These are phyloP conservation scores for Boletus vinaceobasis DNA, from an alignment of 768 basidiomycete species.

Conservation along the genomic window DNA sequence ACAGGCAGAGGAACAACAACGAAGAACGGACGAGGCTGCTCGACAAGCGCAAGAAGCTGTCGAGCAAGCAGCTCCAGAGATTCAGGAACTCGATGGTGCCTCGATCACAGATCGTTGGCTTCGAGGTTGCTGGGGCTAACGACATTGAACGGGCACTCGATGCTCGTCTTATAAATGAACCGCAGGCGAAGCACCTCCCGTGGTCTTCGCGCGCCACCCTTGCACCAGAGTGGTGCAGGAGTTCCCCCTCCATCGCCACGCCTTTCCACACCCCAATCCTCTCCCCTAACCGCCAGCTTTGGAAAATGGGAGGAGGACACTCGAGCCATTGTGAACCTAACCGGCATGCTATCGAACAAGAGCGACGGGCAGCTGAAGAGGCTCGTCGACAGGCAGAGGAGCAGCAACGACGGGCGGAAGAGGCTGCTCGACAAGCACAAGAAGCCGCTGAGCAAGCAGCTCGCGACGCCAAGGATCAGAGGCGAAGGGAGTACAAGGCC, in stretches of 20 bases:
- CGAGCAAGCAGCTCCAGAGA: slow-evolving; percentile 21
- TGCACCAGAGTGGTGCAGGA: neutral
- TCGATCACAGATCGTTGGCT: neutral
- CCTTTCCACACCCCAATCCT: neutral
- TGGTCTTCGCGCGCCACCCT: neutral
- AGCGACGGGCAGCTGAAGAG: slow-evolving; percentile 17
- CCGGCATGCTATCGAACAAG: slow-evolving; percentile 22
- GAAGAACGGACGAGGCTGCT: slow-evolving; percentile 17
- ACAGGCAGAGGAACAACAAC: slow-evolving; percentile 16
- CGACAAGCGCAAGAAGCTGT: slow-evolving; percentile 21
- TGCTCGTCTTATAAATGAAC: neutral
- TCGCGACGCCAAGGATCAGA: slow-evolving; percentile 21
- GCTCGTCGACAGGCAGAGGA: slow-evolving; percentile 23
- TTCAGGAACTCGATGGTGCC: no score
- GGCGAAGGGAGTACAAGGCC: slow-evolving; percentile 14
- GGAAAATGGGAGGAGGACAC: slow-evolving; percentile 26
- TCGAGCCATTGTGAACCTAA: slow-evolving; percentile 23
- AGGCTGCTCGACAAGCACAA: slow-evolving; percentile 17
- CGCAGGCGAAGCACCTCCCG: neutral
- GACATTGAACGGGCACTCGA: no score
- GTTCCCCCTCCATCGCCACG: neutral
- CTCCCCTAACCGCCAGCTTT: neutral
- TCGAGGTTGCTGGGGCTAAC: neutral
- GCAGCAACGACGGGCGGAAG: slow-evolving; percentile 13
- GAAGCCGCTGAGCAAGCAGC: slow-evolving; percentile 24